Base-by-base conservation (phyloP, 768 basidiomycete genomes). In the Floccularia luteovirens region DNA sequence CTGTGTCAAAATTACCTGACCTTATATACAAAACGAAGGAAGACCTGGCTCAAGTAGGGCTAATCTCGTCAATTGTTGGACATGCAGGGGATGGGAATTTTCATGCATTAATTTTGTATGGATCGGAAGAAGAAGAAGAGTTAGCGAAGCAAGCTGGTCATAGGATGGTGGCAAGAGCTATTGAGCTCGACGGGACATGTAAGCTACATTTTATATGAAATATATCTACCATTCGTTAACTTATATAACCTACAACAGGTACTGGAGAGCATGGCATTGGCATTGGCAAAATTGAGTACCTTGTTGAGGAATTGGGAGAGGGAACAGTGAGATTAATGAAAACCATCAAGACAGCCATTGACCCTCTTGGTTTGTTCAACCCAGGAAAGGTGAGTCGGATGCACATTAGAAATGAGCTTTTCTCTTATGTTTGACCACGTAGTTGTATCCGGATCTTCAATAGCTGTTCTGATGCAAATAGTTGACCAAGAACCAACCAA, bases 201-300 rank as follows among this genome's bases (percentile, higher is more conserved):
- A 46, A 47, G 71, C 56, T 5, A 25, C 27, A 8, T 30, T 30
- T 8, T 1, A 35, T 36, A 6, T 6, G 20, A 13, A 38, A 16
- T 38, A 11, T 35, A 20, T 19, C 25, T 38, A 11, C 12, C 17
- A 11, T 20, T 10, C 8, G 38, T 20, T 20, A 12, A n/a, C 14
- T 5, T 30, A 17, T 34, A 7, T 14, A 14, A 22, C 22, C 30
- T 47, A 33, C 45, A 10, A 31, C 17, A 82, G 81, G 79, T 48
- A 83, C 80, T 0, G 86, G 86, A 3, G 90, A 92, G 50, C 90
- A 92, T 51, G 90, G 90, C 1, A 84, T 92, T 5, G 90, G 90
- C 0, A 65, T 91, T 6, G 90, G 90, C 4, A 92, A 92, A 64
- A 77, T 74, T 43, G 70, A 82, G 43, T 93, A 82, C 52, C 68